Conservation (phyloP, 2,329 filamentous ascomycete genomes). For the Cladosporium oxysporum region DNA sequence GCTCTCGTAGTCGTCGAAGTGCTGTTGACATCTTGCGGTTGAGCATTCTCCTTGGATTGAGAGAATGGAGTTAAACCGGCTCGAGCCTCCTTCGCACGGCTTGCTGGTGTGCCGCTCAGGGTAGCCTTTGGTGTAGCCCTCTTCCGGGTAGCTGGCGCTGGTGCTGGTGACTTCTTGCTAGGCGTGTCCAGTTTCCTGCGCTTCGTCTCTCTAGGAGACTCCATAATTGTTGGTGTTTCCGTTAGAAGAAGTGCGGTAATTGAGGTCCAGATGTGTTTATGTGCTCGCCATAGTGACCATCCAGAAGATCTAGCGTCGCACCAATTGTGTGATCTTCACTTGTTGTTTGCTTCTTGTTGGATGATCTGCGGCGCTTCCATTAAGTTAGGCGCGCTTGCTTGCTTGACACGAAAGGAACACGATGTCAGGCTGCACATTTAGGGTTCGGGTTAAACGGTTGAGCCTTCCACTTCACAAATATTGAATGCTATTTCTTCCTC, state of each 20-base stretch:
- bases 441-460: background rate
- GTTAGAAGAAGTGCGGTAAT: background rate
- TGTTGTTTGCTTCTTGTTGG: background rate
- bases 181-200: slow-evolving; percentile 34
- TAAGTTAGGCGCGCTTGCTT: background rate
- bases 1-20: background rate
- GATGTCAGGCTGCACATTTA: background rate
- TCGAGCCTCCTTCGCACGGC: slow-evolving; percentile 17
- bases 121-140: slow-evolving; percentile 8
- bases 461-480: background rate
- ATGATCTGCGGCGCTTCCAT: background rate
- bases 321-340: background rate
- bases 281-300: background rate
- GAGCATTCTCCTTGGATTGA: slow-evolving; percentile 17
- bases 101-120: slow-evolving; percentile 7
- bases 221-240: slow-evolving; percentile 24
- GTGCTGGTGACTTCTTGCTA: slow-evolving; percentile 16
- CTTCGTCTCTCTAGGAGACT: slow-evolving; percentile 32
- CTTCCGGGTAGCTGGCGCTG: slow-evolving; percentile 15
- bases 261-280: background rate
- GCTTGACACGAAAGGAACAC: background rate
- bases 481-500: background rate
- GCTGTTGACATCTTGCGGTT: slow-evolving; percentile 17
- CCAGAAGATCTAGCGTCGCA: background rate
- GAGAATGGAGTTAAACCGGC: slow-evolving; percentile 7